Evolutionary conservation across 345 rosid species (phyloP).

Genomic region (Cardamine resedifolia): DNA sequence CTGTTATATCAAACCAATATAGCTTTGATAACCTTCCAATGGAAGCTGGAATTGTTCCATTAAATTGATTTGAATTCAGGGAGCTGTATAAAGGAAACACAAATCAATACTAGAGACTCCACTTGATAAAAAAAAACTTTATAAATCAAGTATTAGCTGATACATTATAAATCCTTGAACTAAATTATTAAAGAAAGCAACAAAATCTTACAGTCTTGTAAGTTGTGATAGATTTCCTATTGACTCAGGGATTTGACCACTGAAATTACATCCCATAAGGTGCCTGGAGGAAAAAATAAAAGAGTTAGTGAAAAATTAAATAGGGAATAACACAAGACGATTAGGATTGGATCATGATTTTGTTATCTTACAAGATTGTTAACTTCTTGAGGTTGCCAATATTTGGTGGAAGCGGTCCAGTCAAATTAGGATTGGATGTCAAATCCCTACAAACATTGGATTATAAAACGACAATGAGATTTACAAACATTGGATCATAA

Average conservation of each 20-base stretch:
- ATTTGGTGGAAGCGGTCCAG: slow-evolving; percentile 54
- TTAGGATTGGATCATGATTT: not conserved
- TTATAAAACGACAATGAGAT: slow-evolving; percentile 11
- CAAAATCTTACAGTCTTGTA: not conserved
- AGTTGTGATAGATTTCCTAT: not conserved
- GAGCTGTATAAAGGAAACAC: not conserved
- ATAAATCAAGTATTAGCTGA: too few species aligned
- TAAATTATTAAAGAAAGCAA: not conserved
- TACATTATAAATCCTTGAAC: too few species aligned
- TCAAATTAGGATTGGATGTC: slow-evolving; percentile 54
- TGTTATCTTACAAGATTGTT: slow-evolving; percentile 50
- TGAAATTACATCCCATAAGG: not conserved
- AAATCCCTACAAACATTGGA: slow-evolving; percentile 51
- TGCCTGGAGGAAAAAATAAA: not conserved
- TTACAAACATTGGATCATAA: too few species aligned
- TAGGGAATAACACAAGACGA: not conserved
- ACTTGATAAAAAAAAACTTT: not conserved
- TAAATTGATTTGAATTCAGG: not conserved
- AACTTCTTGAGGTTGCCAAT: slow-evolving; percentile 60
- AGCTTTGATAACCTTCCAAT: not conserved
- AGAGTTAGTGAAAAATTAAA: not conserved
- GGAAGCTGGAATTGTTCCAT: not conserved
- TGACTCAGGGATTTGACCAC: slow-evolving; percentile 8
- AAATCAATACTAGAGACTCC: not conserved
- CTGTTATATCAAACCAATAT: not conserved